Percentiles rank a stretch among this genome's conserved stretches.
Evolutionary conservation across 352 stramenopile genomes (phyloP).

Genomic region (Globisporangium radiosum): DNA sequence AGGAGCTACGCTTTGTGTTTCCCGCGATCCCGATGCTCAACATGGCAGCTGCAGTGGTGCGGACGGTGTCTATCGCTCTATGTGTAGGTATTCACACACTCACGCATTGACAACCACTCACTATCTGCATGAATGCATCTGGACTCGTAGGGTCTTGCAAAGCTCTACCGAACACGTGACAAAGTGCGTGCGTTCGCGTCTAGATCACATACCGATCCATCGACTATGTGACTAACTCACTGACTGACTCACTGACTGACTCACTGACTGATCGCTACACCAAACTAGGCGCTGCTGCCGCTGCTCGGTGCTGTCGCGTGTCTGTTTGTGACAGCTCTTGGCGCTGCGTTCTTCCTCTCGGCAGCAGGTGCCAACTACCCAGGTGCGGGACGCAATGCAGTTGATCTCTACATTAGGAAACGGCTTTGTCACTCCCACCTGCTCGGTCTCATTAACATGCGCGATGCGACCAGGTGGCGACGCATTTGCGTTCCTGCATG

Average conservation of each 20-base stretch:
- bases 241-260: no score
- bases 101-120: background rate
- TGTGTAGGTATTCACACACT: background rate
- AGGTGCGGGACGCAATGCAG: conserved; percentile 28
- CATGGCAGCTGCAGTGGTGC: conserved; percentile 86
- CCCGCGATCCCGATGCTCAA: conserved; percentile 96
- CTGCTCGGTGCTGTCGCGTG: conserved; percentile 46
- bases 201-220: background rate
- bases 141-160: conserved; percentile 41
- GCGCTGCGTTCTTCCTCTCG: conserved; percentile 47
- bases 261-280: no score
- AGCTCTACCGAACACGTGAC: conserved; percentile 51
- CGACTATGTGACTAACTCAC: background rate
- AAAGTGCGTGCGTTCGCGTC: conserved; percentile 30
- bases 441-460: background rate
- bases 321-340: conserved; percentile 38
- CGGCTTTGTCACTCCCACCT: background rate
- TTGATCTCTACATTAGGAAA: no score
- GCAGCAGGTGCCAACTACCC: conserved; percentile 92
- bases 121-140: background rate
- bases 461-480: conserved; percentile 34
- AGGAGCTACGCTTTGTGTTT: conserved; percentile 98
- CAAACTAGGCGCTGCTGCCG: conserved; percentile 31
- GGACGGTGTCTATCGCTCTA: background rate
- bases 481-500: conserved; percentile 56